Percentiles rank a stretch among this genome's conserved stretches.
phyloP scores from a whole-genome alignment of 306 rosid genomes.

The Cucumis melo region DNA sequence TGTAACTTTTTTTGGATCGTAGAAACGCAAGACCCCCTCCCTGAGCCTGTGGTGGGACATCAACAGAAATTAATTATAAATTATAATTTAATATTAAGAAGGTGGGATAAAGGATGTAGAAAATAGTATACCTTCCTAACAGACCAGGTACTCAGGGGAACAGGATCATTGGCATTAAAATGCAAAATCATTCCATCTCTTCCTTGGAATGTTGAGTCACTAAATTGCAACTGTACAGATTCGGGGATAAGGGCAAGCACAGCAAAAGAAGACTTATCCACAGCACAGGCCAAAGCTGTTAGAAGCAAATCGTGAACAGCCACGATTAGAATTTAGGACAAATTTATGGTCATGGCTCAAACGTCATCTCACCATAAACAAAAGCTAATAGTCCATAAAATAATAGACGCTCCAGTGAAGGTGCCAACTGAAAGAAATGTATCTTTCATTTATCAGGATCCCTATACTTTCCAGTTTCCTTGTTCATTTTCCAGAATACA shows the following conservation, averaged over 20 bases:
- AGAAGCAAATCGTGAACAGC: conserved; percentile 12
- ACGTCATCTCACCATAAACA: background rate
- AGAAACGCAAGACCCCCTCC: conserved; percentile 81
- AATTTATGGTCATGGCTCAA: background rate
- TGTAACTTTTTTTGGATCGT: conserved; percentile 21
- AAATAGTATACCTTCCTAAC: conserved; percentile 50
- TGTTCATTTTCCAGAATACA: background rate
- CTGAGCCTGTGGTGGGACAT: conserved; percentile 34
- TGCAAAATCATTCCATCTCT: conserved; percentile 62
- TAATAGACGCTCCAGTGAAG: background rate
- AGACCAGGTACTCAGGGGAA: conserved; percentile 69
- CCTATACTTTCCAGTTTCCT: background rate
- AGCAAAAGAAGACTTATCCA: conserved; percentile 54
- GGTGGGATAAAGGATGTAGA: background rate
- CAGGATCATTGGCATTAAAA: conserved; percentile 54
- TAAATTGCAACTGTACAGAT: conserved; percentile 17
- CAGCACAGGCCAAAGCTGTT: conserved; percentile 72
- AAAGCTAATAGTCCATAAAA: background rate
- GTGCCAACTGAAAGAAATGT: background rate
- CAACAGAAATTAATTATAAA: background rate
- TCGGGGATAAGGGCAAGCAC: conserved; percentile 60
- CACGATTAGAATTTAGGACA: background rate
- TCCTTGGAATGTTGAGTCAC: conserved; percentile 20
- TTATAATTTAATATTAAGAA: background rate
- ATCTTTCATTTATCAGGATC: background rate